phyloP scores from a whole-genome alignment of 2,329 filamentous ascomycete genomes.

The Fusarium musae region DNA sequence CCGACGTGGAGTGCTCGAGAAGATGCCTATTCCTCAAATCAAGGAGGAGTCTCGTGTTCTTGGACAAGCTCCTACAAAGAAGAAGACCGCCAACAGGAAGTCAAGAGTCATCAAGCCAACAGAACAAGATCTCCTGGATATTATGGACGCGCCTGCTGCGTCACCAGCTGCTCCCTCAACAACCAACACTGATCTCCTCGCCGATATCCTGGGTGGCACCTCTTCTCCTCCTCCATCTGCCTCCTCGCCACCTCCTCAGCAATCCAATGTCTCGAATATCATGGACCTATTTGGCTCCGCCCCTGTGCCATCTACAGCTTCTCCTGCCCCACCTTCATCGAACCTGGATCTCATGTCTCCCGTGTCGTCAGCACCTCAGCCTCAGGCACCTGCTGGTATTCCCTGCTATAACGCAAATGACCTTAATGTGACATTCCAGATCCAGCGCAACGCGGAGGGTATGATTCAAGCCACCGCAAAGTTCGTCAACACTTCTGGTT shows the following conservation, averaged over 20 bases:
- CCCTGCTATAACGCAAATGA: conserved; percentile 89
- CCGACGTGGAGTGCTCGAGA: conserved; percentile 89
- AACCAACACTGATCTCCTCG: conserved; percentile 87
- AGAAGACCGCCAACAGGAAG: conserved; percentile 77
- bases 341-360: conserved; percentile 61
- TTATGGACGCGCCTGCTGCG: conserved; percentile 80
- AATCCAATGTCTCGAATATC: conserved; percentile 75
- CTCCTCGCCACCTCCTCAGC: conserved; percentile 61
- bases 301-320: conserved; percentile 50
- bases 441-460: conserved; percentile 84
- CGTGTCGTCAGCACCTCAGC: conserved; percentile 55
- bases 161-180: conserved; percentile 63
- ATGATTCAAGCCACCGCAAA: conserved; percentile 83
- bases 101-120: conserved; percentile 83
- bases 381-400: conserved; percentile 62
- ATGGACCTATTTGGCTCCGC: conserved; percentile 84
- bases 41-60: conserved; percentile 93
- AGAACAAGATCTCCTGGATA: conserved; percentile 91
- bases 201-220: conserved; percentile 89
- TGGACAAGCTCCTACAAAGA: conserved; percentile 78
- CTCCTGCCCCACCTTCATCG: conserved; percentile 54
- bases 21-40: conserved; percentile 97
- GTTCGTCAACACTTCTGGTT: conserved; percentile 81
- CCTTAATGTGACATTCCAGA: conserved; percentile 80
- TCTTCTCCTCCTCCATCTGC: conserved; percentile 56